Conservation (phyloP, 1,139 yeast species). For the Yarrowia galli region DNA sequence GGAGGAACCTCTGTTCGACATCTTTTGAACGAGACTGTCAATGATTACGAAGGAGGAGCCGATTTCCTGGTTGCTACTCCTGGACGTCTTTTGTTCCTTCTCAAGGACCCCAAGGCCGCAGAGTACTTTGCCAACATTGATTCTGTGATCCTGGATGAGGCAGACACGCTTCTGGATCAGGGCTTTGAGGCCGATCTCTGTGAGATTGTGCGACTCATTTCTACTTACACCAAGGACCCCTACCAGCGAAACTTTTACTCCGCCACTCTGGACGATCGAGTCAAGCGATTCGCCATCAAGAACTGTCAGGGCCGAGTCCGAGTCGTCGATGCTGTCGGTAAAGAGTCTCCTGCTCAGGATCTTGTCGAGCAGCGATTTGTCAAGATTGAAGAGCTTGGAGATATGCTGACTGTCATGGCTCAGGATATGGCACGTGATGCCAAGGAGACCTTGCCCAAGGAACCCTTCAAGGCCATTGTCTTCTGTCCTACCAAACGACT, state of each 20-base stretch:
- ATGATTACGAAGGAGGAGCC: conserved; percentile 46
- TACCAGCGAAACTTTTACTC: conserved; percentile 79
- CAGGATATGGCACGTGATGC: conserved; percentile 44
- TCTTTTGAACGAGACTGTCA: conserved; percentile 45
- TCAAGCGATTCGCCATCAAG: conserved; percentile 66
- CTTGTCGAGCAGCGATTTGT: conserved; percentile 73
- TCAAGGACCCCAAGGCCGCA: conserved; percentile 55
- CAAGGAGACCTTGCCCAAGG: conserved; percentile 47
- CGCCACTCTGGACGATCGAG: conserved; percentile 81
- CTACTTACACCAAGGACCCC: conserved; percentile 48
- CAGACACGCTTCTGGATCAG: conserved; percentile 79
- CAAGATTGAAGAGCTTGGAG: conserved; percentile 56
- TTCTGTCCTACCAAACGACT: conserved; percentile 81
- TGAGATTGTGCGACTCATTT: conserved; percentile 60
- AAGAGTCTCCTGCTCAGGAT: conserved; percentile 80
- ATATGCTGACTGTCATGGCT: conserved; percentile 48
- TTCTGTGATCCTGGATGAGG: conserved; percentile 84
- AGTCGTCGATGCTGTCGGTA: conserved; percentile 77
- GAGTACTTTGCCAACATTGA: conserved; percentile 62
- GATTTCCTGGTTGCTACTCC: conserved; percentile 87
- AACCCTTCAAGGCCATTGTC: conserved; percentile 74
- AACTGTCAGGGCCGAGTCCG: conserved; percentile 70
- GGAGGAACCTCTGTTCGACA: conserved; percentile 58
- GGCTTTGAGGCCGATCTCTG: conserved; percentile 74
- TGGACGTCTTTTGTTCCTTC: conserved; percentile 76